These are phyloP conservation scores for Azolla pinnata DNA, from an alignment of 75 land plant species.

Conservation along the genomic window DNA sequence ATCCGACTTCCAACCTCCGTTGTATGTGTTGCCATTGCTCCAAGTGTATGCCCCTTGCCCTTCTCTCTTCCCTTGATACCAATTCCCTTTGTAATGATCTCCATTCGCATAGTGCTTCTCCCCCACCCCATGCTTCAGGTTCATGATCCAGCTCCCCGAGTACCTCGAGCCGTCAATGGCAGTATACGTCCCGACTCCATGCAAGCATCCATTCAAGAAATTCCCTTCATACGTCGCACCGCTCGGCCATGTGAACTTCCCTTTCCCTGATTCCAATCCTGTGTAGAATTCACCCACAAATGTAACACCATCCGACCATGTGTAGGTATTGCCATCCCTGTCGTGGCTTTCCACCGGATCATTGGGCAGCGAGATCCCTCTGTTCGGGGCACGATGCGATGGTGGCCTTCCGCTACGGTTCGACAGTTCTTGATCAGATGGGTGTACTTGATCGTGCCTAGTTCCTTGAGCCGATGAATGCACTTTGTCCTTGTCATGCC, in stretches of 20 bases:
- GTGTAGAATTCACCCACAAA: slow-evolving; percentile 63
- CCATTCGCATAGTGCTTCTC: slow-evolving; percentile 40
- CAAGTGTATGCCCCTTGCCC: slow-evolving; percentile 58
- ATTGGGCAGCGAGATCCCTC: slow-evolving; percentile 35
- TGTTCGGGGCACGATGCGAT: not conserved
- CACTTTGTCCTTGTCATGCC: slow-evolving; percentile 16
- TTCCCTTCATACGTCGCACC: slow-evolving; percentile 63
- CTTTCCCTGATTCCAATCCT: slow-evolving; percentile 53
- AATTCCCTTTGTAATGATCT: slow-evolving; percentile 55
- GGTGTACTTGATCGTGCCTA: slow-evolving; percentile 5
- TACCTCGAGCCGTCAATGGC: slow-evolving; percentile 40
- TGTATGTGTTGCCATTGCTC: slow-evolving; percentile 44
- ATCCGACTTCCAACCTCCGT: slow-evolving; percentile 61
- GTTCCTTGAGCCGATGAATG: not conserved
- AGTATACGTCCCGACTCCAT: slow-evolving; percentile 48
- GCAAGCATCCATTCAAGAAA: slow-evolving; percentile 48
- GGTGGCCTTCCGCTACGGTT: not conserved
- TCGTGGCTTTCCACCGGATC: slow-evolving; percentile 47
- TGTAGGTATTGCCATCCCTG: slow-evolving; percentile 34
- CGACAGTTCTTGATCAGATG: not conserved
- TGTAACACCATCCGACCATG: slow-evolving; percentile 50
- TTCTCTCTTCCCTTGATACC: slow-evolving; percentile 58
- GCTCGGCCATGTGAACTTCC: slow-evolving; percentile 48
- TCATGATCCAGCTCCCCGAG: slow-evolving; percentile 56
- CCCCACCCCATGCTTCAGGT: slow-evolving; percentile 54